Base-by-base conservation (phyloP, 495 filamentous ascomycete genomes). In the Penicillium diatomitis region DNA sequence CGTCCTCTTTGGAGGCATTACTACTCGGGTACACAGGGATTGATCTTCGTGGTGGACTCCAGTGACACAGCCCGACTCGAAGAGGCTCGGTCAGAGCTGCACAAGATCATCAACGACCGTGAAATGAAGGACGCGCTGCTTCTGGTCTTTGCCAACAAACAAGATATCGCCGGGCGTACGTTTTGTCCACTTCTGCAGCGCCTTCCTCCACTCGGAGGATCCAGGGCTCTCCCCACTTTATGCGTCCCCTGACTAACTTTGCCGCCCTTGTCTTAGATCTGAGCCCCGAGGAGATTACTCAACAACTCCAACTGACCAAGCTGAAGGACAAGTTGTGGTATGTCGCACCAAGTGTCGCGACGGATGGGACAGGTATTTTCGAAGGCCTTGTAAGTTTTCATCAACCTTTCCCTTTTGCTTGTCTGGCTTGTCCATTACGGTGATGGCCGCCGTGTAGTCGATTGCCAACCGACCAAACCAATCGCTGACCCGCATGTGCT, bases 81-180 rank as follows among this genome's bases (percentile, higher is more conserved):
- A 31, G 92, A 98, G 68, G 94, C 92, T 38, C 78, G 81, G 53
- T 85, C 82, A 42, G 92, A 98, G 62, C 73, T 98, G 33, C 86
- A 95, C 60, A 86, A 90, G 56, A 96, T 98, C 60, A 95, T 98
- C 64, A 87, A 90, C 60, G 92, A 98, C 62, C 79, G 90, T 41
- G 92, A 98, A 79, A 97, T 98, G 92, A 92, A 90, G 70, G 92
- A 98, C 63, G 87, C 88, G 28, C 69, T 96, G 55, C 70, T 98
- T 45, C 69, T 98, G 36, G 92, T 98, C 31, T 96, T 98, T 67
- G 94, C 94, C 28, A 98, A 98, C 69, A 98, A 97, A 78, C 92
- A 97, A 68, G 94, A 97, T 78, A 74, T 96, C 45, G 66, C 65
- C 35, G 87, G 85, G 57, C 87, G 91, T 96, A 75, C 44, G 82